Percentiles rank a stretch among this genome's conserved stretches.
Evolutionary conservation across 495 filamentous ascomycete genomes (phyloP).

Genomic region (Cenococcum geophilum): DNA sequence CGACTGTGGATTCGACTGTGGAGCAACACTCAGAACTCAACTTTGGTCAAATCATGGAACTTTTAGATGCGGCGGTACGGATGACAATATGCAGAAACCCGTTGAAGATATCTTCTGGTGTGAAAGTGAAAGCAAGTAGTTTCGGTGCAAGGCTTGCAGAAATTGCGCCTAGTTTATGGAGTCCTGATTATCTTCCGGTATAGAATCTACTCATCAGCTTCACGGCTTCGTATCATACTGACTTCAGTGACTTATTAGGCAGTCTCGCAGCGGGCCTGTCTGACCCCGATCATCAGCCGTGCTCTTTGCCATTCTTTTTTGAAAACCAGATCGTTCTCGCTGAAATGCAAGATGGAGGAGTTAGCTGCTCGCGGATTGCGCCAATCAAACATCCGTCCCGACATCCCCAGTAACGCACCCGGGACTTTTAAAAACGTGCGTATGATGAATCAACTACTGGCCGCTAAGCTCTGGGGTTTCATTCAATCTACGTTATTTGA

Average conservation of each 20-base stretch:
- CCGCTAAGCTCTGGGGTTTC: not conserved
- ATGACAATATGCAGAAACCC: slow-evolving; percentile 24
- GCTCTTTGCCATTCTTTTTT: slow-evolving; percentile 18
- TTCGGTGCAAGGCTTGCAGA: slow-evolving; percentile 22
- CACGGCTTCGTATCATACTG: not conserved
- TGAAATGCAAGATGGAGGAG: slow-evolving; percentile 17
- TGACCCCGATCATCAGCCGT: slow-evolving; percentile 32
- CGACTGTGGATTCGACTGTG: not conserved
- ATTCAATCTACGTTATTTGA: slow-evolving; percentile 4
- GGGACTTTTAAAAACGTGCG: not conserved
- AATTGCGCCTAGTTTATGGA: slow-evolving; percentile 31
- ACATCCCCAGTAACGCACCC: not conserved
- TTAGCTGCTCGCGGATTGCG: slow-evolving; percentile 1
- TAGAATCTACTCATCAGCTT: not conserved
- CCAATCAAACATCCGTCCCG: not conserved
- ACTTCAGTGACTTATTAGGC: slow-evolving; percentile 17
- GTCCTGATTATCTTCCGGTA: slow-evolving; percentile 31
- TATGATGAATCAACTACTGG: not conserved
- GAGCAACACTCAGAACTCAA: not conserved
- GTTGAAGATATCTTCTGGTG: slow-evolving; percentile 9
- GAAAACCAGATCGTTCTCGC: slow-evolving; percentile 11
- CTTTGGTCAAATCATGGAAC: not conserved
- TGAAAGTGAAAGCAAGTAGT: slow-evolving; percentile 23
- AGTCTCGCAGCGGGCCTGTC: slow-evolving; percentile 28
- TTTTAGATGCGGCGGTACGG: slow-evolving; percentile 30